phyloP scores from a whole-genome alignment of 2,329 filamentous ascomycete species.

The Aspergillus latus region DNA sequence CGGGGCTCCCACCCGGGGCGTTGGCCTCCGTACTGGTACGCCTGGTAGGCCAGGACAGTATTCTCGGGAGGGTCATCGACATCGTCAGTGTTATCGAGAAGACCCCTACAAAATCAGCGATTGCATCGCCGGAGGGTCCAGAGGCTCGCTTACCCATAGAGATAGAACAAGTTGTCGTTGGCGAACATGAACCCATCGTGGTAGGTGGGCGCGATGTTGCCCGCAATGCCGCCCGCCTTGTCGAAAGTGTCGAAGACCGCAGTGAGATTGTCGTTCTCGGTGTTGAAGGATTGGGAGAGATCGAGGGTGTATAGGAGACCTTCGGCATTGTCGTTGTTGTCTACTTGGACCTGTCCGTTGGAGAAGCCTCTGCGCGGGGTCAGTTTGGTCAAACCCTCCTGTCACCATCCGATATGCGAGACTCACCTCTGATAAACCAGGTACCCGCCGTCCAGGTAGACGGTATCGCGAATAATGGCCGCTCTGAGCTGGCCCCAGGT shows the following conservation, averaged over 20 bases:
- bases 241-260: constrained; percentile 50
- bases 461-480: constrained; percentile 57
- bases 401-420: not conserved
- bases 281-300: constrained; percentile 58
- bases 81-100: constrained; percentile 39
- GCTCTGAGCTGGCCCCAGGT: constrained; percentile 52
- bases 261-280: constrained; percentile 53
- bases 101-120: constrained; percentile 41
- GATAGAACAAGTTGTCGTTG: constrained; percentile 63
- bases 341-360: not conserved
- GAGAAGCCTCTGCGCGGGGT: not conserved
- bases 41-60: constrained; percentile 47
- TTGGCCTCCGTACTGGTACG: constrained; percentile 52
- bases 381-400: not conserved
- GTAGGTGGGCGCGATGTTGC: constrained; percentile 58
- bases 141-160: constrained; percentile 53
- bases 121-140: not conserved
- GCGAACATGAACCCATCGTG: constrained; percentile 64
- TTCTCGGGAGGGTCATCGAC: constrained; percentile 21
- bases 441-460: constrained; percentile 65
- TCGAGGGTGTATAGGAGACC: constrained; percentile 60
- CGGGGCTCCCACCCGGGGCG: constrained; percentile 46
- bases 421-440: constrained; percentile 28
- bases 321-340: constrained; percentile 45
- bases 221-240: constrained; percentile 51